phyloP scores from a whole-genome alignment of 306 rosid species.

The Dryas octopetala region DNA sequence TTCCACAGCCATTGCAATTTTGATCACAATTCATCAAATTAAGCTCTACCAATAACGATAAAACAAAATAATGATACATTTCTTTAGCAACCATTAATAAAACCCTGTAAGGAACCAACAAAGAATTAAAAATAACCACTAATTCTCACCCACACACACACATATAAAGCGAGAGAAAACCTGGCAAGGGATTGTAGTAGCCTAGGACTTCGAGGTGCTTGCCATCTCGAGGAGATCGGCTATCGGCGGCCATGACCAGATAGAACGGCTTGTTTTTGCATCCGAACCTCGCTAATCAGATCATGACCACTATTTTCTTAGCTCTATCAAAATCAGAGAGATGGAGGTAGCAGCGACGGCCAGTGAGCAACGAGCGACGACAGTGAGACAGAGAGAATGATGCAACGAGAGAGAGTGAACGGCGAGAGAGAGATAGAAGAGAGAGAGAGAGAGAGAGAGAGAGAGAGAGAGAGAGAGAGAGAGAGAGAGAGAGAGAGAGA shows the following conservation, averaged over 20 bases:
- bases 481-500: not conserved
- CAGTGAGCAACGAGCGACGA: too few species aligned
- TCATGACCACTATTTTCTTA: conserved; percentile 69
- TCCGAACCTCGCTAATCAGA: conserved; percentile 80
- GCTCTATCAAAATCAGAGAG: not conserved
- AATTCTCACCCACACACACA: not conserved
- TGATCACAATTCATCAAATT: not conserved
- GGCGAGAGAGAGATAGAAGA: too few species aligned
- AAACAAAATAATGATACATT: not conserved
- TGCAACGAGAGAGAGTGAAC: too few species aligned
- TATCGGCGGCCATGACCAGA: conserved; percentile 87
- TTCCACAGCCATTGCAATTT: not conserved
- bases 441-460: too few species aligned
- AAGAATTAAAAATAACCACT: not conserved
- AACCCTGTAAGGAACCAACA: not conserved
- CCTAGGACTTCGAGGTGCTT: conserved; percentile 89
- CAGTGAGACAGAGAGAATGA: too few species aligned
- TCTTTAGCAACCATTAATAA: not conserved
- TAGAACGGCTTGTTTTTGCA: conserved; percentile 88
- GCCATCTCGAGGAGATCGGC: conserved; percentile 91
- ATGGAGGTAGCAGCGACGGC: too few species aligned
- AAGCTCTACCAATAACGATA: not conserved
- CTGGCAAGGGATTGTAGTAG: conserved; percentile 88
- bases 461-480: too few species aligned
- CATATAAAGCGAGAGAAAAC: conserved; percentile 25